Evolutionary conservation across 148 eudicot species (phyloP).

Genomic region (Chenopodium berlandieri): DNA sequence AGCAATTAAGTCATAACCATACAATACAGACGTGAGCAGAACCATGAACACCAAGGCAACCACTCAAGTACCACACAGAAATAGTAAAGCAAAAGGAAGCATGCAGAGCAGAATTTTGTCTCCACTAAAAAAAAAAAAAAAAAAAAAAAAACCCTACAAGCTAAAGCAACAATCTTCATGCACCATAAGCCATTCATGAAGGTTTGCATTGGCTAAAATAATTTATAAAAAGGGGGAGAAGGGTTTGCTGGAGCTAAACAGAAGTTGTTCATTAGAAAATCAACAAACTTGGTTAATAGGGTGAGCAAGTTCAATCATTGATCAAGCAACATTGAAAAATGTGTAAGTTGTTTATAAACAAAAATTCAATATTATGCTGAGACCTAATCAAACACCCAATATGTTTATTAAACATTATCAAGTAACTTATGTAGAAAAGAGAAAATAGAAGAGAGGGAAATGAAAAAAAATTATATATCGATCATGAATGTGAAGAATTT

Average conservation of each 20-base stretch:
- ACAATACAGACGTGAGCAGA: background rate
- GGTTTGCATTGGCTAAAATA: background rate
- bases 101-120: background rate
- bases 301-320: background rate
- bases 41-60: background rate
- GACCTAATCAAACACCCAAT: background rate
- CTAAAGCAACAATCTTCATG: background rate
- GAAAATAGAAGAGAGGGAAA: background rate
- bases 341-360: background rate
- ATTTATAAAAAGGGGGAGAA: too few species aligned
- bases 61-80: background rate
- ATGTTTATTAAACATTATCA: background rate
- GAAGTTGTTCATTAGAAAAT: background rate
- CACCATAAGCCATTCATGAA: background rate
- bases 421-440: background rate
- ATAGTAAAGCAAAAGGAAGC: background rate
- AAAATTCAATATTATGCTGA: too few species aligned
- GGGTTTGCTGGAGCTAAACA: background rate
- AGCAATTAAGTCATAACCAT: too few species aligned
- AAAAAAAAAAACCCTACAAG: background rate
- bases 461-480: background rate
- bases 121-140: too few species aligned
- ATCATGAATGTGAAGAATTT: background rate
- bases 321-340: background rate
- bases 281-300: background rate